Evolutionary conservation across 768 basidiomycete genomes (phyloP).

Genomic region (Pleurotus cornucopiae): DNA sequence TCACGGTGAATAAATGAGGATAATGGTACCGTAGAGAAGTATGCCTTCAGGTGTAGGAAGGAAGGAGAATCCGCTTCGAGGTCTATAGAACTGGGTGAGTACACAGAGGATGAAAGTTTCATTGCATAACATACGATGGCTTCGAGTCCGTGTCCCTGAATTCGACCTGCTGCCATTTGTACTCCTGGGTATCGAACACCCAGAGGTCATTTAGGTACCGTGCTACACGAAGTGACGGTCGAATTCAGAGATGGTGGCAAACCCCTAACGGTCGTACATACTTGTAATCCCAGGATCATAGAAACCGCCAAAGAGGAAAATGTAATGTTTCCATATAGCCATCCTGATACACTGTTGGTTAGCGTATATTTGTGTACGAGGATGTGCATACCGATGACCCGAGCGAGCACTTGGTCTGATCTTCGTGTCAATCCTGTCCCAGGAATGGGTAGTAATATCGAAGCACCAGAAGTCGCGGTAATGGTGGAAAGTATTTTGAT

Average conservation of each 20-base stretch:
- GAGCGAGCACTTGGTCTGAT: conserved; percentile 74
- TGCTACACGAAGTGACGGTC: conserved; percentile 34
- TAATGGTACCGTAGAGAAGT: conserved; percentile 63
- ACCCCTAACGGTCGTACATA: conserved; percentile 23
- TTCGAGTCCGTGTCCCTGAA: conserved; percentile 64
- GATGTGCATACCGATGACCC: conserved; percentile 62
- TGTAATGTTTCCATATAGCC: conserved; percentile 85
- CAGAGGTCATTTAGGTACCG: conserved; percentile 82
- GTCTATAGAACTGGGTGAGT: conserved; percentile 30
- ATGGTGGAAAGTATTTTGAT: conserved; percentile 84
- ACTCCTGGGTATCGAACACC: conserved; percentile 83
- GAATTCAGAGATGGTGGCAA: neutral
- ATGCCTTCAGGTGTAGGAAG: conserved; percentile 75
- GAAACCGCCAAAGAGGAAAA: conserved; percentile 88
- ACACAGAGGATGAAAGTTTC: neutral
- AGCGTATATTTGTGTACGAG: neutral
- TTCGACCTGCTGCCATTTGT: conserved; percentile 79
- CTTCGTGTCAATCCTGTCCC: conserved; percentile 90
- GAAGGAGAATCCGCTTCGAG: conserved; percentile 84
- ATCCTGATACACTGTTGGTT: conserved; percentile 42
- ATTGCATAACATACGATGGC: conserved; percentile 55
- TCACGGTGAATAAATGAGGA: no score
- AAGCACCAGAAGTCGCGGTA: conserved; percentile 90
- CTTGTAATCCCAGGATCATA: conserved; percentile 84
- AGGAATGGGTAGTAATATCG: conserved; percentile 70